Percentiles rank a stretch among this genome's conserved stretches.
These are phyloP conservation scores for Barnettozyma sucrosica DNA, from an alignment of 805 yeast species.

Conservation along the genomic window DNA sequence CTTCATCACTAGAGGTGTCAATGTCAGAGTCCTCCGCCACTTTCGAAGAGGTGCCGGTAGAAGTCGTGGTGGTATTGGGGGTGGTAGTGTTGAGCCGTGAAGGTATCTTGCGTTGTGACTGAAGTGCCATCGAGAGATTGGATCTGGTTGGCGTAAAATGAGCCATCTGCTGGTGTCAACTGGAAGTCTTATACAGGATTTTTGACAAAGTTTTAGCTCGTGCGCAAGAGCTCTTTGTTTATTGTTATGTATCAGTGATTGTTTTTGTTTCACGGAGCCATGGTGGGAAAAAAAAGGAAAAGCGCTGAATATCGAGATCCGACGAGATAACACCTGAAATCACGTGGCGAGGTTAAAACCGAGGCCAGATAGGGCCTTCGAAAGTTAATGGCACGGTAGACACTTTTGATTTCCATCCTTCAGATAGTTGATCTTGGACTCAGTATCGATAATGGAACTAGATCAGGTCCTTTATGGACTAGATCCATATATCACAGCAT, in stretches of 20 bases:
- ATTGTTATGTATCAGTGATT: not conserved
- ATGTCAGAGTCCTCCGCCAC: not conserved
- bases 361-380: not conserved
- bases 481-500: slow-evolving; percentile 17
- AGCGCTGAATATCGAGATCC: not conserved
- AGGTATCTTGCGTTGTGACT: slow-evolving; percentile 3
- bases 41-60: not conserved
- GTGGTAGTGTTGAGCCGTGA: slow-evolving; percentile 1
- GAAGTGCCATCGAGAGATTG: slow-evolving; percentile 1
- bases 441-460: slow-evolving; percentile 17
- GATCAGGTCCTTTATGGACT: slow-evolving; percentile 24
- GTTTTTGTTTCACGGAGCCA: not conserved
- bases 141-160: slow-evolving; percentile 3
- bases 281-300: not conserved
- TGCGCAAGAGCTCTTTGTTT: not conserved
- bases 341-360: not conserved
- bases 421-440: not conserved
- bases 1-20: slow-evolving; percentile 15
- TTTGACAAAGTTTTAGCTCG: not conserved
- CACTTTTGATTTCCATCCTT: not conserved
- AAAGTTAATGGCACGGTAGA: not conserved
- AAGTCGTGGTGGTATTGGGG: not conserved
- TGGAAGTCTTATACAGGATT: not conserved
- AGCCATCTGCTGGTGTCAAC: not conserved
- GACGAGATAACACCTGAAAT: not conserved